Conservation (phyloP, 352 stramenopile species). For the Phytophthora fragariae region DNA sequence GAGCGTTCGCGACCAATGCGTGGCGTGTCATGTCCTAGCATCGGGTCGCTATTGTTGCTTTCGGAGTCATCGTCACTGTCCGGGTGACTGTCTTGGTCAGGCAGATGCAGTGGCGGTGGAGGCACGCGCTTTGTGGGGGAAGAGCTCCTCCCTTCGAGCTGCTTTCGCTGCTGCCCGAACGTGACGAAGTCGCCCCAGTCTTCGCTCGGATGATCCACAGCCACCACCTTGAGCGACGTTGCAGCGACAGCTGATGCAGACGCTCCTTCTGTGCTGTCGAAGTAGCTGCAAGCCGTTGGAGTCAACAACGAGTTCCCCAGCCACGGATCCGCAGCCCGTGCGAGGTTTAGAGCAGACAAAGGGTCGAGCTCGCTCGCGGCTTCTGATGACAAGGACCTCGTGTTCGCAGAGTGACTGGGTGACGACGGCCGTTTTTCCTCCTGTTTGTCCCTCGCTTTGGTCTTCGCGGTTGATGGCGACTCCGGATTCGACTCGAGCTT, state of each 20-base stretch:
- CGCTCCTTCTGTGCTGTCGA: constrained; percentile 23
- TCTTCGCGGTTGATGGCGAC: constrained; percentile 4
- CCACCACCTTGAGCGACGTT: constrained; percentile 53
- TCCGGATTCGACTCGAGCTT: constrained; percentile 29
- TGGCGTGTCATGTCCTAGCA: constrained; percentile 6
- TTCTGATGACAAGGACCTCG: constrained; percentile 16
- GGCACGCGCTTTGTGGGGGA: neutral
- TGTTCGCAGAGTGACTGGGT: constrained; percentile 16
- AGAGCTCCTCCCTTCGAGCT: constrained; percentile 7
- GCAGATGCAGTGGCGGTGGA: constrained; percentile 3
- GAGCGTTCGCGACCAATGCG: constrained; percentile 19
- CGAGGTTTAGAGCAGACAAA: constrained; percentile 56
- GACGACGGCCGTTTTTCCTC: constrained; percentile 25
- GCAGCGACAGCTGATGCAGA: constrained; percentile 30
- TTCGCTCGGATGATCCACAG: constrained; percentile 41
- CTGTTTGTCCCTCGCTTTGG: constrained; percentile 20
- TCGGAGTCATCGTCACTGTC: constrained; percentile 21
- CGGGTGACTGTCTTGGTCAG: constrained; percentile 4
- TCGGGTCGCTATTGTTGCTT: constrained; percentile 23
- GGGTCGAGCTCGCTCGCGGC: constrained; percentile 58
- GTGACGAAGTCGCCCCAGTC: constrained; percentile 76
- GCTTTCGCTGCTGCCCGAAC: constrained; percentile 25
- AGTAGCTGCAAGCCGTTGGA: constrained; percentile 24
- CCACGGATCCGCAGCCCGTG: constrained; percentile 59
- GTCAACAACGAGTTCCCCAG: constrained; percentile 51